phyloP scores from a whole-genome alignment of 202 grass and related monocot genomes.

The Bolboschoenoplectus hybrid region DNA sequence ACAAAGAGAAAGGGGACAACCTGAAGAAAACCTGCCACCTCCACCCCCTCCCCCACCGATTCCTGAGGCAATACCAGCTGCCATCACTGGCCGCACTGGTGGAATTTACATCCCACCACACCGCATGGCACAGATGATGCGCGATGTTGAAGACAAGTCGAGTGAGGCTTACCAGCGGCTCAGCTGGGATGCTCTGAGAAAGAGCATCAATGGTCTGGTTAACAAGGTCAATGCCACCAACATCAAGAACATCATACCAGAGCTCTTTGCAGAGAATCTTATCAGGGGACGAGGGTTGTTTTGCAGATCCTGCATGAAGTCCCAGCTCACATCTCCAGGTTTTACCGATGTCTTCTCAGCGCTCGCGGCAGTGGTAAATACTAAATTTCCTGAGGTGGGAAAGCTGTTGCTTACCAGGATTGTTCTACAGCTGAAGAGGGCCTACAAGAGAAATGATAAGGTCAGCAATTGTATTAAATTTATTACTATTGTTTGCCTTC shows the following conservation, averaged over 20 bases:
- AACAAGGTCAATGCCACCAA: slow-evolving; percentile 93
- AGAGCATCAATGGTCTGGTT: slow-evolving; percentile 91
- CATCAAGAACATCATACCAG: slow-evolving; percentile 87
- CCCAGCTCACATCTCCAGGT: slow-evolving; percentile 90
- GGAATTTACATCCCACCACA: slow-evolving; percentile 92
- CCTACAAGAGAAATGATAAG: slow-evolving; percentile 94
- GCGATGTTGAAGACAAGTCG: slow-evolving; percentile 83
- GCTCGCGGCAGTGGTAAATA: slow-evolving; percentile 81
- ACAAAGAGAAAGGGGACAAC: slow-evolving; percentile 31
- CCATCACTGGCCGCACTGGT: slow-evolving; percentile 65
- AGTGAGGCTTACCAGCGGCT: slow-evolving; percentile 79
- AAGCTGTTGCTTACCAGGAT: slow-evolving; percentile 70
- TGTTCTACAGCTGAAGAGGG: slow-evolving; percentile 89
- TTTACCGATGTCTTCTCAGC: slow-evolving; percentile 87
- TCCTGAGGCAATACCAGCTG: slow-evolving; percentile 42
- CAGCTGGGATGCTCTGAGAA: slow-evolving; percentile 91
- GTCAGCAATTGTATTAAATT: slow-evolving; percentile 41
- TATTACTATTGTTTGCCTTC: slow-evolving; percentile 26
- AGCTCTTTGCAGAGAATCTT: slow-evolving; percentile 83
- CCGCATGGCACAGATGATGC: slow-evolving; percentile 91
- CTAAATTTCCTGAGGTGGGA: slow-evolving; percentile 84
- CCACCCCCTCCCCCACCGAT: slow-evolving; percentile 45
- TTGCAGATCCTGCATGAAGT: slow-evolving; percentile 92
- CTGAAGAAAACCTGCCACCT: slow-evolving; percentile 39
- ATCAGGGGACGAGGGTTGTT: slow-evolving; percentile 86